These are phyloP conservation scores for Stevia rebaudiana DNA, from an alignment of 140 eudicot species.

Conservation along the genomic window DNA sequence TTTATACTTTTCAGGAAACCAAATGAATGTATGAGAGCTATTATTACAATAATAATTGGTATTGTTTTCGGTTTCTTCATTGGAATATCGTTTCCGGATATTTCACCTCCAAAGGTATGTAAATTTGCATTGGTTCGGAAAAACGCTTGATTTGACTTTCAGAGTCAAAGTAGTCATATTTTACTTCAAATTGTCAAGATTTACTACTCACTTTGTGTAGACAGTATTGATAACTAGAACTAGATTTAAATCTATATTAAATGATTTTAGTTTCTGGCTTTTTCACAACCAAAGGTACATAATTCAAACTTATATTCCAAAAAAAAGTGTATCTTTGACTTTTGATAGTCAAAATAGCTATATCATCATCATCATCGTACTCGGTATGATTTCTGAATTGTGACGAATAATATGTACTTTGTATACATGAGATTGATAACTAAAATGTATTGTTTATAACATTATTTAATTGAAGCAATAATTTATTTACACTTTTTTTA, in stretches of 20 bases:
- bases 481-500: neutral
- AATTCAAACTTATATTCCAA: neutral
- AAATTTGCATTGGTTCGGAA: neutral
- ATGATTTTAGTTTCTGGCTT: constrained; percentile 36
- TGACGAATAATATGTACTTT: neutral
- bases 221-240: neutral
- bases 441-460: neutral
- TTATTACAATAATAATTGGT: constrained; percentile 46
- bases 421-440: neutral
- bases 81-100: constrained; percentile 55
- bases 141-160: neutral
- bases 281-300: constrained; percentile 50
- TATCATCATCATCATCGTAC: too few species aligned
- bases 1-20: constrained; percentile 44
- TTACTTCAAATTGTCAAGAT: neutral
- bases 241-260: neutral
- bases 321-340: neutral
- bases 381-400: neutral
- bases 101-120: constrained; percentile 56
- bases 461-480: neutral
- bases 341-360: neutral
- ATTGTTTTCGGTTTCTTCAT: constrained; percentile 59
- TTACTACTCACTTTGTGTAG: neutral
- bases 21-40: constrained; percentile 47
- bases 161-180: neutral